These are phyloP conservation scores for Phalaenopsis aphrodite DNA, from an alignment of 106 monocot species.

Conservation along the genomic window DNA sequence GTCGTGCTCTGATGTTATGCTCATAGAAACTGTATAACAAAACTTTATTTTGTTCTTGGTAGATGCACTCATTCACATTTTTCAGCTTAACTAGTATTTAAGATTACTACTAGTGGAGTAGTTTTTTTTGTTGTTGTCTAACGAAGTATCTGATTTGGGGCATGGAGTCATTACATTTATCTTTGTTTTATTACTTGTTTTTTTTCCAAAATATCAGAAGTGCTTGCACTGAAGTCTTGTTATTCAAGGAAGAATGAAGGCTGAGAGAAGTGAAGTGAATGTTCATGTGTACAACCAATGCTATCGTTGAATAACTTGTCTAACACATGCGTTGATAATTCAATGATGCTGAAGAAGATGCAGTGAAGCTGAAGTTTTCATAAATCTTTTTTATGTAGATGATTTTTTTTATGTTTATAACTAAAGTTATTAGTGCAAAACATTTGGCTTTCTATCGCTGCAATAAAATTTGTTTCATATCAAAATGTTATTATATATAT, in stretches of 20 bases:
- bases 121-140: not conserved
- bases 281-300: no score
- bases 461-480: no score
- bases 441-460: no score
- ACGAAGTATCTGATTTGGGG: not conserved
- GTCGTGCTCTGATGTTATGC: no score
- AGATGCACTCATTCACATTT: not conserved
- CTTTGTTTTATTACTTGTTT: not conserved
- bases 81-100: not conserved
- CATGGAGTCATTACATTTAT: no score
- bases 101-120: not conserved
- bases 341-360: not conserved
- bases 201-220: conserved; percentile 15
- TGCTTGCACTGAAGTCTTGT: conserved; percentile 44
- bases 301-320: no score
- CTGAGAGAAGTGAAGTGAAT: conserved; percentile 13
- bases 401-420: no score
- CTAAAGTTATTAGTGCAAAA: no score
- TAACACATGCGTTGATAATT: not conserved
- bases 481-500: no score
- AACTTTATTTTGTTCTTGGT: not conserved
- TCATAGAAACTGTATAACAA: no score
- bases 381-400: no score
- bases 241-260: conserved; percentile 24
- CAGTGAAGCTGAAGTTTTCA: no score